A percentile compares a stretch with the other conserved stretches of the same genome.
Evolutionary conservation across 495 filamentous ascomycete genomes (phyloP).

Genomic region (Lasiosphaeris hirsuta): DNA sequence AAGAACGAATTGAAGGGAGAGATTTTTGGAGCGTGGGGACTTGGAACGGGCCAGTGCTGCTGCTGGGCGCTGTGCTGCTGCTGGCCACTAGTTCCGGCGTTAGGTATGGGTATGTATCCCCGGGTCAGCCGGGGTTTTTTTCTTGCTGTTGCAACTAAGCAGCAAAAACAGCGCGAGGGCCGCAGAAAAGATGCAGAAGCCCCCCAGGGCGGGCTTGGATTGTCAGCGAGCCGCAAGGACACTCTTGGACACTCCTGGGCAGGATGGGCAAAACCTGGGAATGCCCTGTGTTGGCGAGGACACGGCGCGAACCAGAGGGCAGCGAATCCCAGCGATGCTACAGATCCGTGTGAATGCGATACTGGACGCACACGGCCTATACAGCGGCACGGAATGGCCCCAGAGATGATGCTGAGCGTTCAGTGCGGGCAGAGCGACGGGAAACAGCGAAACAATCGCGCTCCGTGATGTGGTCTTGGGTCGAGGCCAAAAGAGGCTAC

Average conservation of each 20-base stretch:
- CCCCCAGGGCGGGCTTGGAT: too few species aligned
- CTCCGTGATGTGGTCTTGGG: too few species aligned
- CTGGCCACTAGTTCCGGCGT: constrained; percentile 4
- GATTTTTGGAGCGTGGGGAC: constrained; percentile 10
- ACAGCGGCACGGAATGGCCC: too few species aligned
- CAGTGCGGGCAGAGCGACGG: too few species aligned
- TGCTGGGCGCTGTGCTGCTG: neutral
- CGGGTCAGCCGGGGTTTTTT: constrained; percentile 15
- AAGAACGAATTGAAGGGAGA: constrained; percentile 13
- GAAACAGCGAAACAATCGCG: too few species aligned
- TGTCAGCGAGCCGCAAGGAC: neutral
- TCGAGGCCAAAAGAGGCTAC: too few species aligned
- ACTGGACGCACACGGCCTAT: too few species aligned
- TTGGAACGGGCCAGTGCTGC: constrained; percentile 4
- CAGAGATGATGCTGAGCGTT: too few species aligned
- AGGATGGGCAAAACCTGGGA: neutral
- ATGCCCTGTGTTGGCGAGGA: neutral
- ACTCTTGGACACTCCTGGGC: constrained; percentile 1
- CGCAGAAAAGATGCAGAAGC: too few species aligned
- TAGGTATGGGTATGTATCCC: neutral
- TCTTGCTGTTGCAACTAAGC: neutral
- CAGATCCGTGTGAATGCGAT: too few species aligned
- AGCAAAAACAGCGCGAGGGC: too few species aligned
- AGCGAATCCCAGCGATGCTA: neutral
- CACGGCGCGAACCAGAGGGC: neutral